Conservation (phyloP, 208 protist genomes). For the Trypanosoma brucei region DNA sequence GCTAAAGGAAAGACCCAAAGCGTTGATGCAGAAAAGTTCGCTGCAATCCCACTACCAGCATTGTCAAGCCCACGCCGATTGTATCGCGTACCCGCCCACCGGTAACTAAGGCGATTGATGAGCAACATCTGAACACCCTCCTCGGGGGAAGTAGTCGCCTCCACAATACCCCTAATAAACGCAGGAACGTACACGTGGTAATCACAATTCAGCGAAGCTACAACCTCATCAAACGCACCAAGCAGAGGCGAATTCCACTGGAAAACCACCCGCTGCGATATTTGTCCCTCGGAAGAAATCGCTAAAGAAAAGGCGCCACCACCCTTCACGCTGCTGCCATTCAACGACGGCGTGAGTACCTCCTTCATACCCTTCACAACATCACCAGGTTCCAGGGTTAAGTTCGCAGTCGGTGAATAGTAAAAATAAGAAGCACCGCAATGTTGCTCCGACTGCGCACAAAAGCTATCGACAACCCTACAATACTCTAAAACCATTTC, state of each 20-base stretch:
- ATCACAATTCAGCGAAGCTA: background rate
- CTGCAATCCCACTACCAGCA: slow-evolving; percentile 50
- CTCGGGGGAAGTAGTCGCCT: slow-evolving; percentile 3
- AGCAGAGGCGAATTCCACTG: slow-evolving; percentile 34
- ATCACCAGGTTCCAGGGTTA: slow-evolving; percentile 45
- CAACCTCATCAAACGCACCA: slow-evolving; percentile 13
- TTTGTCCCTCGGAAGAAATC: background rate
- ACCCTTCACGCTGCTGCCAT: background rate
- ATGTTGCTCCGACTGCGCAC: slow-evolving; percentile 25
- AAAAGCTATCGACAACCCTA: slow-evolving; percentile 48
- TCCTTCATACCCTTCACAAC: slow-evolving; percentile 15
- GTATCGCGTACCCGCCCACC: slow-evolving; percentile 80
- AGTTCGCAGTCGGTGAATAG: slow-evolving; percentile 64
- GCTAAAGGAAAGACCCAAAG: slow-evolving; percentile 46
- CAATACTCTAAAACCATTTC: slow-evolving; percentile 50
- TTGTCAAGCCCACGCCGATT: slow-evolving; percentile 80
- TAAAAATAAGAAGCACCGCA: slow-evolving; percentile 46
- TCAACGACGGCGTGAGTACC: background rate
- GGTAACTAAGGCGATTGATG: slow-evolving; percentile 61
- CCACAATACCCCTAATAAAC: slow-evolving; percentile 61
- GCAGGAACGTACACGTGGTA: slow-evolving; percentile 34
- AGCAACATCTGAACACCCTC: slow-evolving; percentile 32
- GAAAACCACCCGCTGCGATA: slow-evolving; percentile 17
- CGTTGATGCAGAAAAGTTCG: slow-evolving; percentile 71
- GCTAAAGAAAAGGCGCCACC: background rate